A percentile compares a stretch with the other conserved stretches of the same genome.
Evolutionary conservation across 176 grass and related monocot genomes (phyloP).

Genomic region (Otatea glauca): DNA sequence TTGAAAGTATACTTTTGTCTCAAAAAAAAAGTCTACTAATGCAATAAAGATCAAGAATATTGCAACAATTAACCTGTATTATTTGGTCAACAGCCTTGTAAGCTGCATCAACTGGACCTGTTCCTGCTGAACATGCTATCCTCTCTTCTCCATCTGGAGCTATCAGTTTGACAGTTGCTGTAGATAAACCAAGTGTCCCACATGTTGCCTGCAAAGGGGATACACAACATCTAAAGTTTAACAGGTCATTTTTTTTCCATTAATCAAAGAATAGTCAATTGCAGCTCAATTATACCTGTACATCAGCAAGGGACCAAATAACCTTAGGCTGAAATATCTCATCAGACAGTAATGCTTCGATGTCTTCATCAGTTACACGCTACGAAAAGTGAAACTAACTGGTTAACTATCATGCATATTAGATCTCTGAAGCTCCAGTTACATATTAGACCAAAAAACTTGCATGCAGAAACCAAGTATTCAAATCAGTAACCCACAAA

Average conservation of each 20-base stretch:
- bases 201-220: conserved; percentile 67
- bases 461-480: conserved; percentile 3
- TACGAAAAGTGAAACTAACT: conserved; percentile 43
- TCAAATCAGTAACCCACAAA: not conserved
- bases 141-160: conserved; percentile 73
- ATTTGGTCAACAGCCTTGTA: conserved; percentile 97
- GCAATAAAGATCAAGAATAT: conserved; percentile 26
- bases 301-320: conserved; percentile 90
- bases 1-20: not conserved
- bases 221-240: conserved; percentile 2
- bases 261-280: not conserved
- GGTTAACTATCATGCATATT: conserved; percentile 21
- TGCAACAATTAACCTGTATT: conserved; percentile 57
- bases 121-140: conserved; percentile 76
- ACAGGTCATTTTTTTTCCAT: not conserved
- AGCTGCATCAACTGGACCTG: conserved; percentile 95
- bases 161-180: conserved; percentile 92
- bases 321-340: conserved; percentile 95
- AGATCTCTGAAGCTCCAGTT: not conserved
- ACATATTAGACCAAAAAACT: not conserved
- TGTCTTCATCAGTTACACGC: conserved; percentile 90
- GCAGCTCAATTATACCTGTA: conserved; percentile 62
- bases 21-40: not conserved
- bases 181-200: conserved; percentile 88
- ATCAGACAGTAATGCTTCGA: conserved; percentile 88